Percentiles rank a stretch among this genome's conserved stretches.
Conservation (phyloP, 2,329 filamentous ascomycete genomes). For the Talaromyces albobiverticillius region DNA sequence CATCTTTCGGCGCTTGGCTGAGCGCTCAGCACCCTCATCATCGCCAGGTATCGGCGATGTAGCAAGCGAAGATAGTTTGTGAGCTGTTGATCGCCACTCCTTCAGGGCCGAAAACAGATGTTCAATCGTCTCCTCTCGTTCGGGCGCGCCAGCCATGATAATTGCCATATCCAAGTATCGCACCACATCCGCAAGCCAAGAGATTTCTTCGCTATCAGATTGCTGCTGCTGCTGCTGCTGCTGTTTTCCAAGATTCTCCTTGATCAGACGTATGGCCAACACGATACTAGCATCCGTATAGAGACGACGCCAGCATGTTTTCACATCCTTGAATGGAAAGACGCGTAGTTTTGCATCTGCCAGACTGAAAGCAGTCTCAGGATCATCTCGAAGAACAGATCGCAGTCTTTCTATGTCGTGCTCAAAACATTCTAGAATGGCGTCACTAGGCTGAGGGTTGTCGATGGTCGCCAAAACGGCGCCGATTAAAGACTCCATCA, state of each 20-base stretch:
- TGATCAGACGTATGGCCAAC: conserved; percentile 38
- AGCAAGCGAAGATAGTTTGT: not conserved
- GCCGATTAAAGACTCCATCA: conserved; percentile 22
- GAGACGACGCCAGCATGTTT: conserved; percentile 54
- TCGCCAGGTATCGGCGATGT: not conserved
- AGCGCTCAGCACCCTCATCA: conserved; percentile 5
- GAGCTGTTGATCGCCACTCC: conserved; percentile 16
- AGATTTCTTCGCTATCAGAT: not conserved
- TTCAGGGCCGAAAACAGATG: conserved; percentile 33
- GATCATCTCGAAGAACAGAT: conserved; percentile 26
- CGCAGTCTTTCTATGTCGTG: conserved; percentile 21
- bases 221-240: not conserved
- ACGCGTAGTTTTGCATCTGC: conserved; percentile 54
- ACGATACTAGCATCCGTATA: conserved; percentile 57
- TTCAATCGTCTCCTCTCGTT: conserved; percentile 47
- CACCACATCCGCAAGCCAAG: conserved; percentile 60
- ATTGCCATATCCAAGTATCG: conserved; percentile 70
- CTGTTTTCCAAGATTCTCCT: conserved; percentile 18
- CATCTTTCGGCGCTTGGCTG: conserved; percentile 31
- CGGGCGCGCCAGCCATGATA: conserved; percentile 68
- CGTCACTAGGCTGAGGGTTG: conserved; percentile 29
- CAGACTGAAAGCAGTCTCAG: conserved; percentile 45
- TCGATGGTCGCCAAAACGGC: conserved; percentile 27
- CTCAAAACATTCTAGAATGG: conserved; percentile 35
- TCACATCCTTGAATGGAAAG: conserved; percentile 57